Evolutionary conservation across 129 eudicot species (phyloP).

Genomic region (Artemisia argyi): DNA sequence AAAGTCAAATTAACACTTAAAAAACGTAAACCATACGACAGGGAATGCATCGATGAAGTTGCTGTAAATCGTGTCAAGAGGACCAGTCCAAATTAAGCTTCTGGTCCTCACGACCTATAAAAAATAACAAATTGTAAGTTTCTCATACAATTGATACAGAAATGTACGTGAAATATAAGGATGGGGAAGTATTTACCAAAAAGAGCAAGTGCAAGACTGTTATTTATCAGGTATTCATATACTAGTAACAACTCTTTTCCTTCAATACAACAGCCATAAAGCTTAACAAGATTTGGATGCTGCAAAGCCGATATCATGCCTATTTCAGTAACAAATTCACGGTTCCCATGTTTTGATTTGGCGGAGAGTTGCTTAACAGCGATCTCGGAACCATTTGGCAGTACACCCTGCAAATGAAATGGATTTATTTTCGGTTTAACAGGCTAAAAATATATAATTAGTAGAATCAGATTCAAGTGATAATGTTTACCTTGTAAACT

Average conservation of each 20-base stretch:
- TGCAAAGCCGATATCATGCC: constrained; percentile 96
- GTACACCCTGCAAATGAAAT: constrained; percentile 61
- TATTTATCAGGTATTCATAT: constrained; percentile 83
- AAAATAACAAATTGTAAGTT: background rate
- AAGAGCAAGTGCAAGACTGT: constrained; percentile 89
- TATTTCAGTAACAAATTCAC: constrained; percentile 87
- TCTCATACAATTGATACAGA: background rate
- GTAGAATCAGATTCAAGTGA: background rate
- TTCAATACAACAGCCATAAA: constrained; percentile 85
- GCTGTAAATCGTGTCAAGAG: no score
- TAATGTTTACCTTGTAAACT: constrained; percentile 65
- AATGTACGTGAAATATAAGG: background rate
- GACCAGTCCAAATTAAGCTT: constrained; percentile 40
- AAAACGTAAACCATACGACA: constrained; percentile 58
- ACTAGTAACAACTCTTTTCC: constrained; percentile 69
- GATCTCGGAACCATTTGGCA: constrained; percentile 71
- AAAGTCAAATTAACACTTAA: constrained; percentile 5
- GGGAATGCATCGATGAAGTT: constrained; percentile 6
- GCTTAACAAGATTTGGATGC: constrained; percentile 95
- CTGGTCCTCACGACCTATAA: constrained; percentile 55
- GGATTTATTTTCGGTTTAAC: no score
- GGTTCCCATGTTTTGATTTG: constrained; percentile 88
- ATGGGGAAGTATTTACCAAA: constrained; percentile 49
- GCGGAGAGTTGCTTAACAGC: constrained; percentile 92
- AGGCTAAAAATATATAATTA: no score